Conservation (phyloP, 768 basidiomycete genomes). For the Amanita polypyramis region DNA sequence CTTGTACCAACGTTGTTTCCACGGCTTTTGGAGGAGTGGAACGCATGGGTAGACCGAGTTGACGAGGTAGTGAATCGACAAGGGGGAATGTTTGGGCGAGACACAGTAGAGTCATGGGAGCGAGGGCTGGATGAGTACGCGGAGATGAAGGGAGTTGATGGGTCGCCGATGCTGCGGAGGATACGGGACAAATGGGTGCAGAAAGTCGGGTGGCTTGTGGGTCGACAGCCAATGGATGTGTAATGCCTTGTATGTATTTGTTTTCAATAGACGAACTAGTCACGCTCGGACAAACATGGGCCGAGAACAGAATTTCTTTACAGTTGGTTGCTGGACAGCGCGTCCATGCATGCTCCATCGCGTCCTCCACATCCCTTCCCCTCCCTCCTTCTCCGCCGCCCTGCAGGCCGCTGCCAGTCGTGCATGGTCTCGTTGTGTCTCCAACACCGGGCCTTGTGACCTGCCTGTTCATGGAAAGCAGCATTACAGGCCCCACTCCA, state of each 20-base stretch:
- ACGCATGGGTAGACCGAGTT: slow-evolving; percentile 61
- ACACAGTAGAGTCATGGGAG: slow-evolving; percentile 62
- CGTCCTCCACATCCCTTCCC: slow-evolving; percentile 24
- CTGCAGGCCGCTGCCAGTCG: slow-evolving; percentile 39
- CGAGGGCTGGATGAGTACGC: slow-evolving; percentile 58
- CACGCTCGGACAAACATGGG: background rate
- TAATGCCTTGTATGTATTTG: slow-evolving; percentile 9
- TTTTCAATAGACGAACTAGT: background rate
- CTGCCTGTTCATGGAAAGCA: background rate
- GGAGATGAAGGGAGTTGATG: slow-evolving; percentile 31
- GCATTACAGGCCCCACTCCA: background rate
- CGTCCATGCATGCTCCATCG: slow-evolving; percentile 39
- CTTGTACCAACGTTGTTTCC: slow-evolving; percentile 49
- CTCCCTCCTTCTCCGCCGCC: slow-evolving; percentile 25
- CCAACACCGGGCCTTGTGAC: background rate
- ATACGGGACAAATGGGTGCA: slow-evolving; percentile 55
- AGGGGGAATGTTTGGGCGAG: slow-evolving; percentile 73
- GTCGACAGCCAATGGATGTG: slow-evolving; percentile 32
- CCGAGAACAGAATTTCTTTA: background rate
- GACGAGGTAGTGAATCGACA: slow-evolving; percentile 61
- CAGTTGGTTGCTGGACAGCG: background rate
- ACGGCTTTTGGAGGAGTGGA: slow-evolving; percentile 67
- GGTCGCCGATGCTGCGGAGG: slow-evolving; percentile 25
- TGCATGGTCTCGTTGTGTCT: slow-evolving; percentile 29
- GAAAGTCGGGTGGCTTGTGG: slow-evolving; percentile 75